phyloP scores from a whole-genome alignment of 2,329 filamentous ascomycete species.

The Podosphaera fusca region DNA sequence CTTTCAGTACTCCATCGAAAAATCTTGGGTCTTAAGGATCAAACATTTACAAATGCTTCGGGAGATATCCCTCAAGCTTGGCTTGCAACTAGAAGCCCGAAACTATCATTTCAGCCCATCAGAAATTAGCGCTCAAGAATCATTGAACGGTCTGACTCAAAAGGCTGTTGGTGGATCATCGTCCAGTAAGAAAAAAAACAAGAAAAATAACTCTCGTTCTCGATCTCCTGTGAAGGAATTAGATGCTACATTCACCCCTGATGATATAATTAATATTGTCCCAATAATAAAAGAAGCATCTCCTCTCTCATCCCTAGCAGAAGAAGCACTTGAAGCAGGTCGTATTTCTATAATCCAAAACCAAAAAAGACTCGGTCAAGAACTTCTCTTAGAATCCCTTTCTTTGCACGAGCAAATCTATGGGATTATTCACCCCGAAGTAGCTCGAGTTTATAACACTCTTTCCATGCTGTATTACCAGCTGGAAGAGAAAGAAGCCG shows the following conservation, averaged over 20 bases:
- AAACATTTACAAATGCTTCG: conserved; percentile 68
- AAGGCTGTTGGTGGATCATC: conserved; percentile 19
- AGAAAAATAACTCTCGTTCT: conserved; percentile 28
- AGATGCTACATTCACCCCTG: conserved; percentile 46
- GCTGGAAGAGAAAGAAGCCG: conserved; percentile 90
- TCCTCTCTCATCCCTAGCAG: conserved; percentile 71
- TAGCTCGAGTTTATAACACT: conserved; percentile 84
- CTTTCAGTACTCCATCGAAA: conserved; percentile 52
- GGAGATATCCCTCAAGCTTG: conserved; percentile 72
- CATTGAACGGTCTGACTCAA: conserved; percentile 20
- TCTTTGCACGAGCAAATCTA: conserved; percentile 98
- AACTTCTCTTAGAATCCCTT: conserved; percentile 83
- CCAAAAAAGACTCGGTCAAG: conserved; percentile 87
- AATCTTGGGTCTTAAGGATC: conserved; percentile 41
- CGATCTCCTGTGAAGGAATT: conserved; percentile 22
- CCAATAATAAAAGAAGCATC: conserved; percentile 86
- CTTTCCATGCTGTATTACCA: conserved; percentile 92
- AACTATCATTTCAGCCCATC: conserved; percentile 38
- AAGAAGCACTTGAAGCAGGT: conserved; percentile 88
- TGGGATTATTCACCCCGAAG: conserved; percentile 87
- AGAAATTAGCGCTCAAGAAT: not conserved
- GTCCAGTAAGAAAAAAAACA: conserved; percentile 30
- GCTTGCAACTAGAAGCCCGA: conserved; percentile 66
- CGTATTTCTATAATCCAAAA: conserved; percentile 89
- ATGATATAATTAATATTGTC: conserved; percentile 82